Evolutionary conservation across 345 rosid species (phyloP).

Genomic region (Barbarea vulgaris): DNA sequence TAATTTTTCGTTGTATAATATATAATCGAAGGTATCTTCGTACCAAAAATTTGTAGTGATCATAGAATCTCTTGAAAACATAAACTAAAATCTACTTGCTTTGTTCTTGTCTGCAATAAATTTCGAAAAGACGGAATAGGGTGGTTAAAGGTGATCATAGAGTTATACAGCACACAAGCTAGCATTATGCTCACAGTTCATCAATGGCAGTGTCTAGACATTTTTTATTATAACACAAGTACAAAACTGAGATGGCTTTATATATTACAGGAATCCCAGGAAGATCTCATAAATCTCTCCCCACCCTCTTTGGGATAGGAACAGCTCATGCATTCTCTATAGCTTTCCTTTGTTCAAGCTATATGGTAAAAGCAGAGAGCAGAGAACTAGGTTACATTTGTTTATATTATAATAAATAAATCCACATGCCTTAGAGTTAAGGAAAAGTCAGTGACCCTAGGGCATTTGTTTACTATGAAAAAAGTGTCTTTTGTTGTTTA

Average conservation of each 20-base stretch:
- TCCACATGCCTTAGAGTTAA: conserved; percentile 36
- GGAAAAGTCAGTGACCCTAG: conserved; percentile 45
- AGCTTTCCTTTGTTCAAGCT: conserved; percentile 26
- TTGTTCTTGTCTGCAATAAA: conserved; percentile 28
- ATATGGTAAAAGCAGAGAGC: conserved; percentile 27
- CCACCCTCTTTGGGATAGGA: conserved; percentile 41
- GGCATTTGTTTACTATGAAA: conserved; percentile 37
- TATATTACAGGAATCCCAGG: conserved; percentile 40
- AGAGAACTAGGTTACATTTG: conserved; percentile 33
- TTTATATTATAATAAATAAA: conserved; percentile 18
- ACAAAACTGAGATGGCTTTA: conserved; percentile 28
- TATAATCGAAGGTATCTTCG: conserved; percentile 34
- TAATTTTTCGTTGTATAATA: conserved; percentile 17
- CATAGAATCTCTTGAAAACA: conserved; percentile 37
- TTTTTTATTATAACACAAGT: conserved; percentile 24
- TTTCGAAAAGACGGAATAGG: conserved; percentile 18
- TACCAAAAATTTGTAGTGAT: conserved; percentile 27
- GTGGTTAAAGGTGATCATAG: conserved; percentile 37
- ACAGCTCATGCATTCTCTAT: conserved; percentile 36
- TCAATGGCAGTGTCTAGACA: conserved; percentile 30
- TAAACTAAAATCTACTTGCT: conserved; percentile 36
- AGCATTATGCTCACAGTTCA: conserved; percentile 36
- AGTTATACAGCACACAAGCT: conserved; percentile 42
- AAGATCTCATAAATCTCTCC: conserved; percentile 39
- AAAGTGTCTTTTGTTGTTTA: conserved; percentile 40